Evolutionary conservation across 148 eudicot genomes (phyloP), one percentile per base, ranked within the genome.

Genomic region (Simmondsia chinensis): DNA sequence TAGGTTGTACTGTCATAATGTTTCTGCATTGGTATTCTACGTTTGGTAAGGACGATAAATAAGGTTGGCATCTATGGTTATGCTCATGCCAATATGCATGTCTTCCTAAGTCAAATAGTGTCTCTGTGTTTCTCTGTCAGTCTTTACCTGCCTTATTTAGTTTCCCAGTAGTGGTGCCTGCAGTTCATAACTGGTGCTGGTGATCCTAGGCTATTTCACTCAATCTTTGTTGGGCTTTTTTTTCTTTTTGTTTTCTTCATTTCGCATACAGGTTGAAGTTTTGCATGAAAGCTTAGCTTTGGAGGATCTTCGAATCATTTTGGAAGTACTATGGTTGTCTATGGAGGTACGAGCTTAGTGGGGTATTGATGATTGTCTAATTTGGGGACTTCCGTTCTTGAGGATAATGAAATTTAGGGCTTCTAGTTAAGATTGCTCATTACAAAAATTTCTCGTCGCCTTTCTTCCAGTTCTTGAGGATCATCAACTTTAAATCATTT

Each of bases 311-410:
- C 73, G 52, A 69, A 63, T 56, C 70, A 56, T 43, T 40, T 54
- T 61, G 73, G 69, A 59, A 46, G 48, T 51, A 46, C 46, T 63
- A 63, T 64, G 63, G 52, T 53, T 70, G 41, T 57, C 49, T 67
- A 35, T 52, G 27, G 60, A 70, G 89, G 89, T 76, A 81, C 71
- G 88, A 70, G n/a, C 50, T 51, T 48, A 33, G 40, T 64, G 40
- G 46, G 31, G 24, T 46, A 33, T 56, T 49, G 46, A 48, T 49
- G 21, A 20, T 39, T 54, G 37, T 42, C 40, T 50, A 14, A 25
- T 32, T 4, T 20, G 28, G 63, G 57, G 20, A 17, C 20, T 64
- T 46, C 4, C 24, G 55, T 39, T 35, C 33, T 65, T 33, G 8
- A 19, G 55, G 44, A 23, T 26, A 56, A 40, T 34, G 9, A 5